Evolutionary conservation across 305 asterid species (phyloP), one percentile per base, ranked within the genome.

Genomic region (Fraxinus dipetala): DNA sequence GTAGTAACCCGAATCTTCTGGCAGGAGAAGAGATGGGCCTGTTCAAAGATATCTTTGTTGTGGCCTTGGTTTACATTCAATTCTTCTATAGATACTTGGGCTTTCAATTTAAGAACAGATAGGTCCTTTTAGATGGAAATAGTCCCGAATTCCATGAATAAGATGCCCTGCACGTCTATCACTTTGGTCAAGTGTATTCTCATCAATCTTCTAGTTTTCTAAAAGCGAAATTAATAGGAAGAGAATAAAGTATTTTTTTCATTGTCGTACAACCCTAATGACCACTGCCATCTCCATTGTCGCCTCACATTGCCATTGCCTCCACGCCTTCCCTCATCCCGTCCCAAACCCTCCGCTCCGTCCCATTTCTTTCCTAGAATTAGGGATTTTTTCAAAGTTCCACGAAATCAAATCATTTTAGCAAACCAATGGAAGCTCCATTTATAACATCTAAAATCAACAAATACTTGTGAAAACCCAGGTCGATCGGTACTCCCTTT

Each of bases 1-100:
- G 83, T 73, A 83, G 24, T 51, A 43, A 61, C 22, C 59, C 5
- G 20, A 76, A 69, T 80, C 73, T 40, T 70, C 79, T 28, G 2
- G 77, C 75, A 16, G 18, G 78, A 51, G 78, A 40, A 59, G 85
- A 28, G 77, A 72, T 5, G 18, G 43, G 76, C 43, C 48, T 14
- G 48, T 14, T 76, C 72, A 2, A 54, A 1, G 79, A 69, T 20
- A 69, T 54, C 79, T 73, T 81, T 48, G 45, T 78, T 10, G 16
- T 59, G 30, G 40, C 24, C 51, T 43, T 43, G 14, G 51, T 43
- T 13, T 16, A 2, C 16, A 43, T 43, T 10, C 16, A 43, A 43
- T 43, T 43, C 16, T 43, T 43, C 14, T 43, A 43, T 2, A 43
- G 51, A 43, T 43, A 16, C 51, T 43, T 10, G 4, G 0, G 51